A percentile compares a stretch with the other conserved stretches of the same genome.
Evolutionary conservation across 495 filamentous ascomycete species (phyloP).

Genomic region (Hypoxylon perforatum): DNA sequence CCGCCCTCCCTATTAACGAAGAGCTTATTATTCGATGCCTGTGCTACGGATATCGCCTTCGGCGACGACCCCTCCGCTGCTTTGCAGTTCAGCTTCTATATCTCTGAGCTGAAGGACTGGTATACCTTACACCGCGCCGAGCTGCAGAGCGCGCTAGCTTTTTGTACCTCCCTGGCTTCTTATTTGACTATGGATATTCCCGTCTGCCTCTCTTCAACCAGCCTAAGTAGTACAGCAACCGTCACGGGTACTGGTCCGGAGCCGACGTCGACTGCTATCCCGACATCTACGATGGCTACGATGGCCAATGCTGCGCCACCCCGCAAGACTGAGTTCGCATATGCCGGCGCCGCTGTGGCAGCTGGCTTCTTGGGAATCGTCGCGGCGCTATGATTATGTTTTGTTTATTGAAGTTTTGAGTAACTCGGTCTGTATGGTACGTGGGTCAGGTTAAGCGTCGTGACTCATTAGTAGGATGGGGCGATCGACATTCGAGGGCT

Average conservation of each 20-base stretch:
- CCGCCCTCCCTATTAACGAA: constrained; percentile 9
- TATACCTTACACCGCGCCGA: constrained; percentile 21
- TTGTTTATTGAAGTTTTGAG: background rate
- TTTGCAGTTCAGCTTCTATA: constrained; percentile 24
- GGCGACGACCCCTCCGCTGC: constrained; percentile 7
- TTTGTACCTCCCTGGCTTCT: constrained; percentile 18
- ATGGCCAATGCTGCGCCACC: constrained; percentile 10
- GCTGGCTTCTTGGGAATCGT: constrained; percentile 26
- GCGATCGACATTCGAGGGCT: no score
- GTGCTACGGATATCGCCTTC: constrained; percentile 16
- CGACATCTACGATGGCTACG: background rate
- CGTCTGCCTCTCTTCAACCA: constrained; percentile 17
- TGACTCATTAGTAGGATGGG: no score
- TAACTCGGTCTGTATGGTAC: no score
- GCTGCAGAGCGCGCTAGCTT: constrained; percentile 12
- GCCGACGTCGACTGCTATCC: background rate
- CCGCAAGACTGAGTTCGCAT: constrained; percentile 22
- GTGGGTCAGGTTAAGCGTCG: no score
- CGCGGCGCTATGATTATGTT: constrained; percentile 7
- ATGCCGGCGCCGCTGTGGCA: constrained; percentile 8
- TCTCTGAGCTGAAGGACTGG: constrained; percentile 21
- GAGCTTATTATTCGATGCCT: constrained; percentile 18
- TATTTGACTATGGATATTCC: constrained; percentile 10
- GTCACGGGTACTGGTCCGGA: background rate
- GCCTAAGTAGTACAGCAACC: background rate